Evolutionary conservation across 2,329 filamentous ascomycete species (phyloP), one percentile per base, ranked within the genome.

Genomic region (Incumbomyces lentus): DNA sequence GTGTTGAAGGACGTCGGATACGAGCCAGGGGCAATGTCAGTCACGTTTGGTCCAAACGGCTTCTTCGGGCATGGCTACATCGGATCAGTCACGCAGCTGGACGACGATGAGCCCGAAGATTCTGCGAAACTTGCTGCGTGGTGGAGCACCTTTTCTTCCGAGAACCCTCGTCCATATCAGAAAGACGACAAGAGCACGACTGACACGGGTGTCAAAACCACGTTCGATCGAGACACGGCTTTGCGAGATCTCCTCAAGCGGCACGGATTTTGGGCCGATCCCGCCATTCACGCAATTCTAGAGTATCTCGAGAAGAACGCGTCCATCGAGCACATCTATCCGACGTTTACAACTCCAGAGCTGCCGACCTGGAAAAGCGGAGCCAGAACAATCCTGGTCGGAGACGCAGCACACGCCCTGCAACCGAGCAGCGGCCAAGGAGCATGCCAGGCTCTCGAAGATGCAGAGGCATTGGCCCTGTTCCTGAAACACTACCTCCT

Each of bases 41-140:
- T 73, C 37, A 59, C 66, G 0, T 71, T 72, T 47, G 70, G 71
- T 1, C 61, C 65, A 1, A 71, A 70, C 43, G 71, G 72, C 0
- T 74, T 73, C 54, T 74, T 74, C 51, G 71, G 72, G 1, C 74
- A 73, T 53, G 64, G 66, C 19, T 67, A 64, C 41, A 55, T 61
- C 30, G 48, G 59, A 34, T 44, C 58, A 16, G 51, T 62, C 48
- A 57, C 59, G 10, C 44, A 57, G 19, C 22, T 44, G 5, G 22
- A 26, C 8, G 22, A 26, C 4, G 47, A 18, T 29, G 14, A 4
- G 60, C 12, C 56, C 58, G 2, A 49, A 54, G 8, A 17, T 7
- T 62, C 60, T 2, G 62, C 63, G 2, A 52, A 61, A 13, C 52
- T 55, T 8, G 49, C 69, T 2, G 63, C 60, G 34, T 72, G 69